Base-by-base conservation (phyloP, 73 alveolate species). In the Blepharisma japonicum region DNA sequence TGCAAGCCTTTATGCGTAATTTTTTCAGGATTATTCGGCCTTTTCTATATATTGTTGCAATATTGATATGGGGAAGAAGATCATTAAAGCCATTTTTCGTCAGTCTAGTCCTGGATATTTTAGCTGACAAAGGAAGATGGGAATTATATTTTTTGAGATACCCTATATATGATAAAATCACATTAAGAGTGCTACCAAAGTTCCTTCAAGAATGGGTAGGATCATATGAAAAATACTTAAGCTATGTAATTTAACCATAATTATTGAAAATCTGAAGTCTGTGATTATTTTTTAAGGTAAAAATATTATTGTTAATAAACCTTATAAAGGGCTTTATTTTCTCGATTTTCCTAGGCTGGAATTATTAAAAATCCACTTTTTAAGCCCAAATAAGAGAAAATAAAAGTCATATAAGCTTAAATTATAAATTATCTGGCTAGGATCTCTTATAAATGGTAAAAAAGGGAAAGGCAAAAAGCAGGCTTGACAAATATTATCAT, bases 381-480 rank as follows among this genome's bases (percentile, higher is more conserved):
- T 32, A 32, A 32, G 42, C 42, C 42, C 42, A 32, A 32, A 32
- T 32, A 32, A n/a, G 42, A 32, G 42, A 3, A 32, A 3, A 32
- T 32, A 32, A 32, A 32, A 32, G 42, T 32, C 42, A 32, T 32
- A 32, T 32, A 0, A 32, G 3, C 0, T 32, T 32, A 32, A 32
- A 32, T 32, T 32, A 32, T 3, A 32, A 32, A 32, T 32, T 32
- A 32, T 32, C 42, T 32, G 42, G 42, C 42, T 32, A 32, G 42
- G 42, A 32, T 32, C 42, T 3, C 42, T 32, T 32, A 61, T 61
- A 71, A 71, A 71, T 55, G 80, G 77, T 25, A 74, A 80, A 47
- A 23, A 74, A 56, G 80, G 82, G 68, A 51, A 82, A 82, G 77
- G 72, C 84, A 14, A 82, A 82, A 74, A 49, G 27, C n/a, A 14